phyloP scores from a whole-genome alignment of 768 basidiomycete genomes.

The Amanita pallidorosea region DNA sequence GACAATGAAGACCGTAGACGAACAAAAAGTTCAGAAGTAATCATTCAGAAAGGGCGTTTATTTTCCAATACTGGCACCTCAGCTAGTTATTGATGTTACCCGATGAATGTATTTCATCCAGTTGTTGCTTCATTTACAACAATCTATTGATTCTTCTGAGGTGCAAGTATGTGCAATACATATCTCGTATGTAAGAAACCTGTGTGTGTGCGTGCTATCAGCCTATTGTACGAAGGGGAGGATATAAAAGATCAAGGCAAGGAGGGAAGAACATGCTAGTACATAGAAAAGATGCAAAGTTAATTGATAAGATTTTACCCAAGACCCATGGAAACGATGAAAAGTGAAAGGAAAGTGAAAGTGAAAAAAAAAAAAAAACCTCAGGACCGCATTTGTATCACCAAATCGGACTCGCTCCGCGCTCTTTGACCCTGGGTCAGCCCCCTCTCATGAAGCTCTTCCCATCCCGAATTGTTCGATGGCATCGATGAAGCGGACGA shows the following conservation, averaged over 20 bases:
- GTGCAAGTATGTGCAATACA: neutral
- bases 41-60: neutral
- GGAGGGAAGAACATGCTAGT: no score
- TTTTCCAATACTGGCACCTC: no score
- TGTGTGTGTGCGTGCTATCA: neutral
- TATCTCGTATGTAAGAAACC: neutral
- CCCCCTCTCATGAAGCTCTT: neutral
- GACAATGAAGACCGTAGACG: constrained; percentile 51
- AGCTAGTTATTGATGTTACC: neutral
- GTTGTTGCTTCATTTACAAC: neutral
- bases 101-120: neutral
- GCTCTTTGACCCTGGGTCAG: neutral
- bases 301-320: neutral
- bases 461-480: neutral
- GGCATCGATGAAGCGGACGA: neutral
- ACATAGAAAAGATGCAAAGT: no score
- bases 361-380: neutral
- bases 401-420: neutral
- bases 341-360: neutral
- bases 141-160: neutral
- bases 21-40: constrained; percentile 19
- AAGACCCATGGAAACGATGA: neutral
- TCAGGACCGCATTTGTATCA: neutral
- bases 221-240: neutral
- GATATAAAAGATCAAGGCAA: neutral